Percentiles rank a stretch among this genome's conserved stretches.
Evolutionary conservation across 1,284 basidiomycete species (phyloP).

Genomic region (Leccinum fallax): DNA sequence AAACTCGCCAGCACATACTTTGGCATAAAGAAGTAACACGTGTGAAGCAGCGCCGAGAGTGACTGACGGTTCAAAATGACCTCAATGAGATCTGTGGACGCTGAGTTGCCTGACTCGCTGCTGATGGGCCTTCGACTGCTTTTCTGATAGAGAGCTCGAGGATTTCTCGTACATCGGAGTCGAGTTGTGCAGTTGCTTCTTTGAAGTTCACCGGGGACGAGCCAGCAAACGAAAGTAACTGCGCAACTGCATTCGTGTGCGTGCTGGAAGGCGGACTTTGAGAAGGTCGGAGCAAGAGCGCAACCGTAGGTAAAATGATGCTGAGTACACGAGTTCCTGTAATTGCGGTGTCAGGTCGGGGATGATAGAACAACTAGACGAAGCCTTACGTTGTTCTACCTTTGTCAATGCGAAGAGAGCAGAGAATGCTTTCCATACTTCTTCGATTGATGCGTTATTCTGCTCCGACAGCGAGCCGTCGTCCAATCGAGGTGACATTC

Average conservation of each 20-base stretch:
- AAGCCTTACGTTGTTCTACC: conserved; percentile 64
- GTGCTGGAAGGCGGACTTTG: conserved; percentile 48
- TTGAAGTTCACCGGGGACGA: conserved; percentile 81
- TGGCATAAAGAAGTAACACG: conserved; percentile 8
- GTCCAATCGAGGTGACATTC: conserved; percentile 58
- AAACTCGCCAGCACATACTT: neutral
- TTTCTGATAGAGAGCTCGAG: conserved; percentile 83
- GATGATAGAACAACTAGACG: neutral
- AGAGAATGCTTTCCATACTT: conserved; percentile 82
- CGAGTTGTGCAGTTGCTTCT: conserved; percentile 77
- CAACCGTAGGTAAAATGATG: conserved; percentile 79
- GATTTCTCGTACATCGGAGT: conserved; percentile 56
- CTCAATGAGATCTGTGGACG: conserved; percentile 83
- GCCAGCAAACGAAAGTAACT: conserved; percentile 79
- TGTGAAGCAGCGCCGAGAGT: neutral
- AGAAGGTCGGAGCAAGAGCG: conserved; percentile 68
- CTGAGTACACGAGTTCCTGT: conserved; percentile 72
- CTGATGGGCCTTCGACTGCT: conserved; percentile 58
- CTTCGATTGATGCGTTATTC: conserved; percentile 65
- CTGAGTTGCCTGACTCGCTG: conserved; percentile 37
- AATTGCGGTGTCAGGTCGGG: conserved; percentile 9
- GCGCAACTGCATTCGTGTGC: conserved; percentile 68
- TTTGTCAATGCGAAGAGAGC: conserved; percentile 61
- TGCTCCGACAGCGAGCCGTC: conserved; percentile 57
- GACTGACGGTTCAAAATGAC: conserved; percentile 52